Evolutionary conservation across 257 asterid genomes (phyloP).

Genomic region (Rubia yunnanensis): DNA sequence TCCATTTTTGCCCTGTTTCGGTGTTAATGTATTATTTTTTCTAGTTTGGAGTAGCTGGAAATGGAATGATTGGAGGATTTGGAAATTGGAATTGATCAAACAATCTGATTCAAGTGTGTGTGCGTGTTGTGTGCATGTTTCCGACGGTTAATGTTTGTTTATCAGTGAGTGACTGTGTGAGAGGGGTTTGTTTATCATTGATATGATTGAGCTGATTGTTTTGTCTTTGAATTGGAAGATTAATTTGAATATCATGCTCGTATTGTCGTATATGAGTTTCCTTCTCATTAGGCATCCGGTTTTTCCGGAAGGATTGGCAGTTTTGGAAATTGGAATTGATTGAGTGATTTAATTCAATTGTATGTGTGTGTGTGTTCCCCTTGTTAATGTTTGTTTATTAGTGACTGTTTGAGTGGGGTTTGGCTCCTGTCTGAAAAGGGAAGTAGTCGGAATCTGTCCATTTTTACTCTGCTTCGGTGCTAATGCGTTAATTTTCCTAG

Average conservation of each 20-base stretch:
- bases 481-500: too few relatives aligned
- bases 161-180: not conserved
- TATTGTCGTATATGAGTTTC: too few relatives aligned
- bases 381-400: not conserved
- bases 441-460: not conserved
- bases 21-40: too few relatives aligned
- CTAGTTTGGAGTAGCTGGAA: not conserved
- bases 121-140: too few relatives aligned
- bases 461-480: not conserved
- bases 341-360: not conserved
- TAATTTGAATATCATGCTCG: too few relatives aligned
- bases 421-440: not conserved
- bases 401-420: not conserved
- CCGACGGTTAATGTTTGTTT: not conserved
- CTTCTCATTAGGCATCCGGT: too few relatives aligned
- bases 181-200: not conserved
- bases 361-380: not conserved
- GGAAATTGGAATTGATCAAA: not conserved
- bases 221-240: too few relatives aligned
- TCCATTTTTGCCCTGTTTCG: not conserved
- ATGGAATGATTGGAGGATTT: not conserved
- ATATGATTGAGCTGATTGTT: not conserved
- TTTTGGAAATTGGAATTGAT: slow-evolving; percentile 2
- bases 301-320: not conserved
- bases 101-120: not conserved